These are phyloP conservation scores for Lycium barbarum DNA, from an alignment of 257 asterid genomes.

Conservation along the genomic window DNA sequence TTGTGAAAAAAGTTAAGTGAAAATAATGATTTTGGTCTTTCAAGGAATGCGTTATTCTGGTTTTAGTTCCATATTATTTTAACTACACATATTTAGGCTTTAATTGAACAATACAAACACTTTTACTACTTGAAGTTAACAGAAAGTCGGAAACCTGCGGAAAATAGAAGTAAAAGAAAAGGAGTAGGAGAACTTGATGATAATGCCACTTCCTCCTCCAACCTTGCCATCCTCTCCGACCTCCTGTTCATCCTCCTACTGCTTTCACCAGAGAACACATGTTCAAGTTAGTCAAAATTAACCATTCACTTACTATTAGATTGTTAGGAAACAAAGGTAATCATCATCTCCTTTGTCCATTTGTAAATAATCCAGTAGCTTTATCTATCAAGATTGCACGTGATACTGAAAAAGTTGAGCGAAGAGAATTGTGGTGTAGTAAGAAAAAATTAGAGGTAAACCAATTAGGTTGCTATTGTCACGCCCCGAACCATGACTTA, in stretches of 20 bases:
- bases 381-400: slow-evolving; percentile 19
- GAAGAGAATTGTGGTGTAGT: slow-evolving; percentile 5
- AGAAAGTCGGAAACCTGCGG: background rate
- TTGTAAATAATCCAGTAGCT: slow-evolving; percentile 14
- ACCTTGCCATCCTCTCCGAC: background rate
- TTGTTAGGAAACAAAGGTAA: background rate
- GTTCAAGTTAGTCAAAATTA: slow-evolving; percentile 16
- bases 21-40: background rate
- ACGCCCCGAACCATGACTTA: too few relatives aligned
- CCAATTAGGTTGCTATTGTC: background rate
- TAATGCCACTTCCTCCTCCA: slow-evolving; percentile 11
- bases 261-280: slow-evolving; percentile 19
- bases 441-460: background rate
- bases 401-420: background rate
- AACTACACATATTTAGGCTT: background rate
- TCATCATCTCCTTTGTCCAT: slow-evolving; percentile 16
- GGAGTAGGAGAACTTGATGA: slow-evolving; percentile 1
- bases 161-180: background rate
- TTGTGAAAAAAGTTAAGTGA: background rate
- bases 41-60: background rate
- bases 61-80: background rate
- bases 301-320: slow-evolving; percentile 9
- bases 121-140: background rate
- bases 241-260: slow-evolving; percentile 1
- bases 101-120: background rate